Base-by-base conservation (phyloP, 2,329 filamentous ascomycete species). In the Cladosporium sp. region DNA sequence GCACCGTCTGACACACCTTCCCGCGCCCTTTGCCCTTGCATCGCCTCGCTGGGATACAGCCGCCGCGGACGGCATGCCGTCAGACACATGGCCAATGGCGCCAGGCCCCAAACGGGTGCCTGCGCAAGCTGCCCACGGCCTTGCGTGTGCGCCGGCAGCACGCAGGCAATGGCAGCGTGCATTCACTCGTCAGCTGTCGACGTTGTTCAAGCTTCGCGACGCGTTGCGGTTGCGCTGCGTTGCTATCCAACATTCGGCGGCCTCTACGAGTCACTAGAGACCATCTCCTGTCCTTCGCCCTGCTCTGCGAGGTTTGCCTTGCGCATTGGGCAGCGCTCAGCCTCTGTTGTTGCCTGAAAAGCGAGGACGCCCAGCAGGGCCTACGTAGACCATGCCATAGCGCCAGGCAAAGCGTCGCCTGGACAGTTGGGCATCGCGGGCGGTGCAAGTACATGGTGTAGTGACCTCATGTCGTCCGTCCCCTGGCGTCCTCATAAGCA, bases 301-400 rank as follows among this genome's bases (percentile, higher is more conserved):
- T 30, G 22, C 28, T 11, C n/a, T 37, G 38, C 25, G 34, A 39
- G 12, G 36, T 37, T 51, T 51, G 49, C 49, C 49, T 51, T 20
- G 28, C 30, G 49, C 49, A 22, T 39, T 51, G 49, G 49, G 49
- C 49, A 37, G 17, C 43, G 49, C 49, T 51, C 49, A 51, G 49
- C 49, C 49, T 51, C 49, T 43, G 34, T 51, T 34, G 47, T 50
- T 47, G 43, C 43, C 43, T 47, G 43, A 28, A 47, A 47, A 47
- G n/a, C 43, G 43, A 55, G 39, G 39, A 28, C 40, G 37, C 38
- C 51, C 37, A 22, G 37, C 51, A 17, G 37, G n/a, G 9, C 30
- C 34, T 52, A 52, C 50, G 50, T 52, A 50, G 47, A 36, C 25
- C 17, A 14, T 12, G 36, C 30, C 49, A 34, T 39, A 25, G 49